A percentile compares a stretch with the other conserved stretches of the same genome.
Conservation (phyloP, 345 rosid genomes). For the Punica granatum region DNA sequence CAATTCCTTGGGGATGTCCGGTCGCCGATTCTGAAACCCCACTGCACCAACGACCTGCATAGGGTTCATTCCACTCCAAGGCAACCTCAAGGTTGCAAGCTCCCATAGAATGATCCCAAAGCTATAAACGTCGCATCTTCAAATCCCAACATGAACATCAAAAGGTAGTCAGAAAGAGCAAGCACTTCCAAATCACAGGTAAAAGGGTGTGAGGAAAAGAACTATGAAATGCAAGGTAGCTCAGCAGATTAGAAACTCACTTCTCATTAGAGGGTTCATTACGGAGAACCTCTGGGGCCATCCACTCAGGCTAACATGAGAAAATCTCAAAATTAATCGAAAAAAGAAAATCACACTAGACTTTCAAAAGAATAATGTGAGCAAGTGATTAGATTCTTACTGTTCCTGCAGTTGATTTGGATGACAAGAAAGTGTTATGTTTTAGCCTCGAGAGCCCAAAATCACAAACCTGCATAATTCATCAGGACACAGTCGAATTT, state of each 20-base stretch:
- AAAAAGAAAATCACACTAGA: not conserved
- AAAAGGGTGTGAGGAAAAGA: not conserved
- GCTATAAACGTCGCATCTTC: slow-evolving; percentile 96
- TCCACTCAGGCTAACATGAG: slow-evolving; percentile 91
- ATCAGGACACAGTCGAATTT: not conserved
- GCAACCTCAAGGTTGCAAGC: slow-evolving; percentile 84
- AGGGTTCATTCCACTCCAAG: slow-evolving; percentile 99
- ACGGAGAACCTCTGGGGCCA: slow-evolving; percentile 99
- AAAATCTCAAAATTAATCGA: not conserved
- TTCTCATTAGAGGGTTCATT: slow-evolving; percentile 94
- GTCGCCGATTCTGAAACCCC: slow-evolving; percentile 96
- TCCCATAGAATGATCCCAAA: slow-evolving; percentile 98
- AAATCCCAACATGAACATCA: slow-evolving; percentile 11
- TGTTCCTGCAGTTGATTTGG: slow-evolving; percentile 99
- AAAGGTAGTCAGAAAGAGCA: not conserved
- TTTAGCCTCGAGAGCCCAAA: slow-evolving; percentile 98
- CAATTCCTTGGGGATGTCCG: slow-evolving; percentile 87
- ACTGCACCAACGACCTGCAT: slow-evolving; percentile 99
- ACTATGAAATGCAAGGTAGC: not conserved
- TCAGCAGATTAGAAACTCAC: slow-evolving; percentile 35
- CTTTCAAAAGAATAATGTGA: not conserved
- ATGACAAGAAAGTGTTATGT: slow-evolving; percentile 92
- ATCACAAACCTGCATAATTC: slow-evolving; percentile 69
- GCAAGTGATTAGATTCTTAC: slow-evolving; percentile 30
- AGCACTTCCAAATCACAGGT: not conserved